These are phyloP conservation scores for Ploettnerulaceae sp. DNA, from an alignment of 2,329 filamentous ascomycete genomes.

Conservation along the genomic window DNA sequence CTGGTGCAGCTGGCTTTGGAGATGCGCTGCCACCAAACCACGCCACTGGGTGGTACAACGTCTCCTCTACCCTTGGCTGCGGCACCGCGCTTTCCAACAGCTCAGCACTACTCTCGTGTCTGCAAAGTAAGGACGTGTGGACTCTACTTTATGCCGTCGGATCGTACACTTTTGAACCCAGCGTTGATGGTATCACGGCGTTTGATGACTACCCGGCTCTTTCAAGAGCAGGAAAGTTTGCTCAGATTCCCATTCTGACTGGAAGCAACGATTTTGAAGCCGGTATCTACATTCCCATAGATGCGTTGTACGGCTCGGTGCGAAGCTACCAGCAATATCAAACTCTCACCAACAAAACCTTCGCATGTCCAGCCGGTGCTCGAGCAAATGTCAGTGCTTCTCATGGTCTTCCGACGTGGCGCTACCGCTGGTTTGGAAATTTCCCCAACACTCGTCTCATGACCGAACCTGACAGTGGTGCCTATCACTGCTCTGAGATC, in stretches of 20 bases:
- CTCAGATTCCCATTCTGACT: conserved; percentile 16
- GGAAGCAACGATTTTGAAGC: conserved; percentile 28
- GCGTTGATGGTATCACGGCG: conserved; percentile 11
- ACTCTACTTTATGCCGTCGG: background rate
- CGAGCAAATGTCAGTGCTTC: conserved; percentile 18
- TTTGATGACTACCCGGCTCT: conserved; percentile 14
- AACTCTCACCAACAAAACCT: conserved; percentile 9
- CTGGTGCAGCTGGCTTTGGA: conserved; percentile 30
- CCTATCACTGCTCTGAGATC: conserved; percentile 32
- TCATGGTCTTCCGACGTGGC: conserved; percentile 30
- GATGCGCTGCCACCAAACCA: background rate
- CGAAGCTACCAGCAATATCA: background rate
- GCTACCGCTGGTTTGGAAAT: conserved; percentile 33
- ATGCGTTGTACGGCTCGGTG: background rate
- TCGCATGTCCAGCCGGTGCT: conserved; percentile 27
- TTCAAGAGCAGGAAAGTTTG: conserved; percentile 15
- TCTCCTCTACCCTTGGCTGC: conserved; percentile 18
- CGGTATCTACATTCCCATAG: conserved; percentile 6
- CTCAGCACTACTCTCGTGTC: conserved; percentile 13
- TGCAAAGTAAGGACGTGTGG: conserved; percentile 10
- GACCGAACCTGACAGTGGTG: conserved; percentile 24
- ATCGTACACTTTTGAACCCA: conserved; percentile 15
- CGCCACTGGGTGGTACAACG: conserved; percentile 15
- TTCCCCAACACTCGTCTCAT: conserved; percentile 31
- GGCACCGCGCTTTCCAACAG: conserved; percentile 13